phyloP scores from a whole-genome alignment of 192 early-diverging fungal genomes.

The Backusella macrospora region DNA sequence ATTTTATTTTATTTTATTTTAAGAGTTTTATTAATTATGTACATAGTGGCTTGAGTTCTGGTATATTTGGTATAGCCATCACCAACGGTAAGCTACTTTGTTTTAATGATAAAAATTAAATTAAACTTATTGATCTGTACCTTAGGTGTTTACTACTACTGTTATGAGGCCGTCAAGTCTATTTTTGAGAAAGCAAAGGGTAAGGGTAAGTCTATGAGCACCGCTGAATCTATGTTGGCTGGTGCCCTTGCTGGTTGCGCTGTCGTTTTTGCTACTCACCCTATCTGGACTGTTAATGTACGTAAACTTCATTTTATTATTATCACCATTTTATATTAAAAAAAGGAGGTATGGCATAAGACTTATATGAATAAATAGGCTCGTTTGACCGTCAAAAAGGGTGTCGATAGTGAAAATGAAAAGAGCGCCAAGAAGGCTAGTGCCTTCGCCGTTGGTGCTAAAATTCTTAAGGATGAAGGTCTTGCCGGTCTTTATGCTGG shows the following conservation, averaged over 20 bases:
- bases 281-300: conserved; percentile 98
- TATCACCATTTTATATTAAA: neutral
- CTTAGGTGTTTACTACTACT: conserved; percentile 69
- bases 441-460: conserved; percentile 50
- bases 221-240: conserved; percentile 89
- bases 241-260: conserved; percentile 89
- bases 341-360: neutral
- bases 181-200: conserved; percentile 72
- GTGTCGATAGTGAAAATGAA: conserved; percentile 47
- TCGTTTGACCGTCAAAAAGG: conserved; percentile 82
- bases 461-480: conserved; percentile 91
- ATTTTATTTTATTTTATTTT: neutral
- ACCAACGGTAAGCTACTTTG: conserved; percentile 85
- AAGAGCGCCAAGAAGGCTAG: conserved; percentile 23
- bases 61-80: conserved; percentile 94
- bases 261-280: conserved; percentile 90
- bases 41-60: conserved; percentile 86
- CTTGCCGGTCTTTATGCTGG: conserved; percentile 89
- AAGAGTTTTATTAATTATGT: neutral
- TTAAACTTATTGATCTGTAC: neutral
- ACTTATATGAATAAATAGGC: conserved; percentile 52
- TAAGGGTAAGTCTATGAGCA: conserved; percentile 68
- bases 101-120: neutral
- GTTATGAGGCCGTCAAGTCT: conserved; percentile 89
- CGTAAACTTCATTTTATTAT: conserved; percentile 3